phyloP scores from a whole-genome alignment of 441 rosid species.

The Erodium trifolium region DNA sequence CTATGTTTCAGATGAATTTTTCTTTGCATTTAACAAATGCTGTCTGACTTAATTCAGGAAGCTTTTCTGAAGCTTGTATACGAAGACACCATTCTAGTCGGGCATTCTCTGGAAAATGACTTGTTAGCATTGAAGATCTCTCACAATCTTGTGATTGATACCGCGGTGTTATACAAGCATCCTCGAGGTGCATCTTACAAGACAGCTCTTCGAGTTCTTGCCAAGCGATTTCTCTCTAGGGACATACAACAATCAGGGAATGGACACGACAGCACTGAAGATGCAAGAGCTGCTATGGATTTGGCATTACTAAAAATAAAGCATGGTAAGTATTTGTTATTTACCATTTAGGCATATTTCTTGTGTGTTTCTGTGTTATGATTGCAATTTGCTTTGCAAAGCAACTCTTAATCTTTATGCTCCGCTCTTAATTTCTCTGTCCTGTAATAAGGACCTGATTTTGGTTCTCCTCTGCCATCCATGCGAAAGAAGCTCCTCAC shows the following conservation, averaged over 20 bases:
- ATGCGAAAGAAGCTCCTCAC: constrained; percentile 57
- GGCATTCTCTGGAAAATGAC: constrained; percentile 96
- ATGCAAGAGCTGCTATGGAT: constrained; percentile 90
- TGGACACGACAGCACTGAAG: constrained; percentile 90
- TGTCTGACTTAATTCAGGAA: constrained; percentile 45
- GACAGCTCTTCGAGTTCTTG: constrained; percentile 75
- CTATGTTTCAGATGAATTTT: constrained; percentile 7
- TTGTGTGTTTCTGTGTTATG: too few species aligned
- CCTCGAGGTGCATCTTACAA: constrained; percentile 71
- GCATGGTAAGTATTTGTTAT: constrained; percentile 41
- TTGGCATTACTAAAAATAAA: constrained; percentile 74
- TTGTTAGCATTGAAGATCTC: constrained; percentile 73
- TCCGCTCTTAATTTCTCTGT: constrained; percentile 1
- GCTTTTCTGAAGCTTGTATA: constrained; percentile 70
- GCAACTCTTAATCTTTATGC: not conserved
- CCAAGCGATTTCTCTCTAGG: constrained; percentile 72
- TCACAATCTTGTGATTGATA: constrained; percentile 82
- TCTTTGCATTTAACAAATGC: constrained; percentile 1
- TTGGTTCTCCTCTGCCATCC: constrained; percentile 64
- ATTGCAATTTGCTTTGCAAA: too few species aligned
- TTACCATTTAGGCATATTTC: too few species aligned
- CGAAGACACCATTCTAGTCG: constrained; percentile 79
- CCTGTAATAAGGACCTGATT: constrained; percentile 67
- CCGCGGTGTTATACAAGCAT: constrained; percentile 78
- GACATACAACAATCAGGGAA: constrained; percentile 72